Conservation (phyloP, 164 flowering plant genomes). For the Dillenia turbinata region DNA sequence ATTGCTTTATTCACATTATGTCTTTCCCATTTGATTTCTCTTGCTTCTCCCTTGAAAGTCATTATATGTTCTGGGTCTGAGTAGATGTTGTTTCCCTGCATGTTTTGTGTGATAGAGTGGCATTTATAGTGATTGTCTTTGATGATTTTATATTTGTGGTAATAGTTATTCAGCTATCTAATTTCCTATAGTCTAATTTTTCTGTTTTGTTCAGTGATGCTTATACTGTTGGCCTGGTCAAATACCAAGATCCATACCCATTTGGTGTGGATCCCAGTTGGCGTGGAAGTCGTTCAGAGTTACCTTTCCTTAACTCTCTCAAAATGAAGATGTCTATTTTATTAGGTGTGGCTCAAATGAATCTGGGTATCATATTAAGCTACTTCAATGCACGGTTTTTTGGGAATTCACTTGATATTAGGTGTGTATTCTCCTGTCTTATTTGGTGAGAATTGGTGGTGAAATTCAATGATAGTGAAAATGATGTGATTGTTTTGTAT, state of each 20-base stretch:
- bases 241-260: conserved; percentile 70
- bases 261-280: conserved; percentile 97
- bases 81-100: no score
- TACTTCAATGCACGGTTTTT: conserved; percentile 83
- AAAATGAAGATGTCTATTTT: conserved; percentile 98
- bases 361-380: conserved; percentile 78
- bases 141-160: conserved; percentile 1
- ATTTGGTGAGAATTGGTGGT: background rate
- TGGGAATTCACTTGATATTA: conserved; percentile 67
- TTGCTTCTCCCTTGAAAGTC: no score
- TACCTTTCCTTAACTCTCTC: conserved; percentile 87
- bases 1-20: background rate
- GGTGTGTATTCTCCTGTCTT: conserved; percentile 31
- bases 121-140: background rate
- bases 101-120: background rate
- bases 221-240: conserved; percentile 55
- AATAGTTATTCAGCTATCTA: background rate
- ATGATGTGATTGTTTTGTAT: no score
- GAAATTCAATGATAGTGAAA: no score
- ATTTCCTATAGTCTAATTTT: background rate
- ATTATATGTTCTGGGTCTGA: no score
- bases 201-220: conserved; percentile 54
- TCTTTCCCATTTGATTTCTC: background rate
- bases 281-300: conserved; percentile 95
- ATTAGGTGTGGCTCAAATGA: conserved; percentile 82